Evolutionary conservation across 306 rosid species (phyloP).

Genomic region (Quercus glauca): DNA sequence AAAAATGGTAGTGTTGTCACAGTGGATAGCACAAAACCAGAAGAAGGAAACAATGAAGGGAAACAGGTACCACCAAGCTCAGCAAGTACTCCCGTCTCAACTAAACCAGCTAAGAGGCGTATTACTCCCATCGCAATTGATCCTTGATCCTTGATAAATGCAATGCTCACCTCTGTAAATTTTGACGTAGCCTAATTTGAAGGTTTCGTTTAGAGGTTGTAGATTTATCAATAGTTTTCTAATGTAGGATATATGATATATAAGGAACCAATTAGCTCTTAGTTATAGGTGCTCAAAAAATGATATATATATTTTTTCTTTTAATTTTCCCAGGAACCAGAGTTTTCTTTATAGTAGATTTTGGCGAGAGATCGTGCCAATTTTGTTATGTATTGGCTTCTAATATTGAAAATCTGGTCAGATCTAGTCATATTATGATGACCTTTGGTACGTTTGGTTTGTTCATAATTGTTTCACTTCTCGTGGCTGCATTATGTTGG

Average conservation of each 20-base stretch:
- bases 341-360: not conserved
- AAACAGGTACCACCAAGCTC: conserved; percentile 29
- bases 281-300: not conserved
- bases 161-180: conserved; percentile 15
- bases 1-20: conserved; percentile 8
- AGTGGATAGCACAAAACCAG: conserved; percentile 13
- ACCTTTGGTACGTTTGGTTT: not conserved
- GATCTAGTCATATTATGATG: not conserved
- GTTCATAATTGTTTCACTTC: not conserved
- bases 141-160: conserved; percentile 36
- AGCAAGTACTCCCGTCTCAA: conserved; percentile 2
- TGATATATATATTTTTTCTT: too few species aligned
- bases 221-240: not conserved
- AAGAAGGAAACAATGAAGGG: conserved; percentile 30
- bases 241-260: not conserved
- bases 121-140: conserved; percentile 53
- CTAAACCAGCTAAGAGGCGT: conserved; percentile 46
- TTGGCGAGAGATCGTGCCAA: not conserved
- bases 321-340: too few species aligned
- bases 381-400: not conserved
- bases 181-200: not conserved
- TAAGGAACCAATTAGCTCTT: not conserved
- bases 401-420: not conserved
- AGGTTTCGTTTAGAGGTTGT: not conserved
- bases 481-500: too few species aligned